A percentile compares a stretch with the other conserved stretches of the same genome.
These are phyloP conservation scores for Clarireedia homoeocarpa DNA, from an alignment of 2,329 filamentous ascomycete genomes.

Conservation along the genomic window DNA sequence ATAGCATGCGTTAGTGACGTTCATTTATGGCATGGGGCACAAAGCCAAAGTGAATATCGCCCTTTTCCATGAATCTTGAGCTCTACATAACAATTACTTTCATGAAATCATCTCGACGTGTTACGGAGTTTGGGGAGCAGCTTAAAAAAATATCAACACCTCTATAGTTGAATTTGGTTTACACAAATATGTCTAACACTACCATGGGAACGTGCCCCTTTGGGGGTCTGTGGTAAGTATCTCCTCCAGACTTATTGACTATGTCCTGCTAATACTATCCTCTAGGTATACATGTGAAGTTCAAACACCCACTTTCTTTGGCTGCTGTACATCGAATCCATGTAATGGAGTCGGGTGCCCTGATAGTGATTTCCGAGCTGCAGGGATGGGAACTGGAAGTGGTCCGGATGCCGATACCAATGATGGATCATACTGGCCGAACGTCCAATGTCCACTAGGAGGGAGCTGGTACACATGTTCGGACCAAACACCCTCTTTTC, in stretches of 20 bases:
- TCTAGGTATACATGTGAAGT: slow-evolving; percentile 12
- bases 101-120: too few species aligned
- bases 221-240: background rate
- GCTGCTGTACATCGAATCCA: slow-evolving; percentile 15
- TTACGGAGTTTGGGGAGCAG: too few species aligned
- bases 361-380: slow-evolving; percentile 9
- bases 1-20: too few species aligned
- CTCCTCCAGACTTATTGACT: too few species aligned
- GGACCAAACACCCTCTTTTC: slow-evolving; percentile 9
- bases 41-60: too few species aligned
- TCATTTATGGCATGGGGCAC: too few species aligned
- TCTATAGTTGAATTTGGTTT: too few species aligned
- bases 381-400: slow-evolving; percentile 11
- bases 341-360: slow-evolving; percentile 16
- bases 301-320: slow-evolving; percentile 16
- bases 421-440: background rate
- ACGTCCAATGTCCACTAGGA: slow-evolving; percentile 9
- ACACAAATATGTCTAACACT: background rate
- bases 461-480: slow-evolving; percentile 12
- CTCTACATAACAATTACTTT: too few species aligned
- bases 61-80: too few species aligned
- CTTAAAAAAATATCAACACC: too few species aligned
- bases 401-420: background rate
- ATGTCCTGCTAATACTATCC: background rate
- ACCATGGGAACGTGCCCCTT: background rate